phyloP scores from a whole-genome alignment of 257 asterid species.

The Osmanthus fragrans region DNA sequence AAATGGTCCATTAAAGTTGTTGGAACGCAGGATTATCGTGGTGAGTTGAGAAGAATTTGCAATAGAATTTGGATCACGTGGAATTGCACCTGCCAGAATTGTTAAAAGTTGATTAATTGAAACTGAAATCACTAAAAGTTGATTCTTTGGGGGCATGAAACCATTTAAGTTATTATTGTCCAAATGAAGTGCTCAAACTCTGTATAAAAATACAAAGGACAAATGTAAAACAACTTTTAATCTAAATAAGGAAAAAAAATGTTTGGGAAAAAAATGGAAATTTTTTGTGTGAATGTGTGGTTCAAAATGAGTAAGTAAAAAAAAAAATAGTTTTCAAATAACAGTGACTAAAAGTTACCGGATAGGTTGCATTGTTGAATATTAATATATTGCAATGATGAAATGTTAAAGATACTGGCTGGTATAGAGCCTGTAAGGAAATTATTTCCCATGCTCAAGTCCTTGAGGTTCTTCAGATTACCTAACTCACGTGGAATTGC shows the following conservation, averaged over 20 bases:
- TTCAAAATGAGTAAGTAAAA: no score
- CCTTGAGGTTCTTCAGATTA: neutral
- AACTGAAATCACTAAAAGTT: no score
- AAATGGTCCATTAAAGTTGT: conserved; percentile 26
- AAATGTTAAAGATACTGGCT: conserved; percentile 20
- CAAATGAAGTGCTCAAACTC: neutral
- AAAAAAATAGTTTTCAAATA: no score
- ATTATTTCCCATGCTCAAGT: conserved; percentile 1
- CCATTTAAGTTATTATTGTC: no score
- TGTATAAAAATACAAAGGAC: neutral
- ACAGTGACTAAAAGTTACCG: neutral
- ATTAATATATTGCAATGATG: neutral
- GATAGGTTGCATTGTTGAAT: conserved; percentile 2
- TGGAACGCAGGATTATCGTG: neutral
- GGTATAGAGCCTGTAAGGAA: conserved; percentile 20
- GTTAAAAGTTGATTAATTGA: no score
- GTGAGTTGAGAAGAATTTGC: conserved; percentile 33
- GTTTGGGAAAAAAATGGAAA: no score
- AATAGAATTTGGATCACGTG: conserved; percentile 1
- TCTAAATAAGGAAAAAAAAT: no score
- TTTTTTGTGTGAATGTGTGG: no score
- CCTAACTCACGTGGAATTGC: conserved; percentile 6
- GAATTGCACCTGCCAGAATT: no score
- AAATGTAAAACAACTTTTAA: neutral
- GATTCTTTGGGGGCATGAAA: no score